These are phyloP conservation scores for Limnanthes douglasii DNA, from an alignment of 345 rosid genomes.

Conservation along the genomic window DNA sequence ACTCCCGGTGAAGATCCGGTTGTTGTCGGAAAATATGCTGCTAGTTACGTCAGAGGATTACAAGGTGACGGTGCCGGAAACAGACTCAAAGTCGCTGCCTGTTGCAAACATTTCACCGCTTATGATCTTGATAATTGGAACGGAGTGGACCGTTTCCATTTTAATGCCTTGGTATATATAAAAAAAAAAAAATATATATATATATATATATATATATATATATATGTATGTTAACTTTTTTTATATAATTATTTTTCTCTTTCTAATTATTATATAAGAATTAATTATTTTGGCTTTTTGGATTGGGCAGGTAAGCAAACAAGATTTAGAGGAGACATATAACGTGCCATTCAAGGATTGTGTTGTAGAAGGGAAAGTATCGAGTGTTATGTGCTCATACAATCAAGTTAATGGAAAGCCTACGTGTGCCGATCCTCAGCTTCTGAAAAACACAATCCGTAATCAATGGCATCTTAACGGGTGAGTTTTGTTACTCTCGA, in stretches of 20 bases:
- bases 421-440: constrained; percentile 77
- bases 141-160: constrained; percentile 74
- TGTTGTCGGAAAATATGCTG: constrained; percentile 56
- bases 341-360: constrained; percentile 78
- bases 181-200: no score
- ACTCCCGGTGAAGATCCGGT: constrained; percentile 94
- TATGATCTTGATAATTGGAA: constrained; percentile 97
- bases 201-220: not conserved
- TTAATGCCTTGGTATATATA: constrained; percentile 60
- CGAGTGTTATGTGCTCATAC: constrained; percentile 97
- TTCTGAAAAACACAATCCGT: constrained; percentile 66
- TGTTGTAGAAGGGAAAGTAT: constrained; percentile 75
- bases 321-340: constrained; percentile 84
- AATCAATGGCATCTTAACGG: constrained; percentile 88
- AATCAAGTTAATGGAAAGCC: constrained; percentile 95
- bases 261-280: not conserved
- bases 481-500: constrained; percentile 15
- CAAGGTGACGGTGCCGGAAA: constrained; percentile 38
- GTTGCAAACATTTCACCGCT: constrained; percentile 95
- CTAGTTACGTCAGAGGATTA: constrained; percentile 63
- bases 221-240: constrained; percentile 1
- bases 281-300: not conserved
- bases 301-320: constrained; percentile 59
- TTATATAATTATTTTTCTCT: no score
- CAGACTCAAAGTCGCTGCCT: constrained; percentile 82